These are phyloP conservation scores for Russula abietina DNA, from an alignment of 768 basidiomycete genomes.

Conservation along the genomic window DNA sequence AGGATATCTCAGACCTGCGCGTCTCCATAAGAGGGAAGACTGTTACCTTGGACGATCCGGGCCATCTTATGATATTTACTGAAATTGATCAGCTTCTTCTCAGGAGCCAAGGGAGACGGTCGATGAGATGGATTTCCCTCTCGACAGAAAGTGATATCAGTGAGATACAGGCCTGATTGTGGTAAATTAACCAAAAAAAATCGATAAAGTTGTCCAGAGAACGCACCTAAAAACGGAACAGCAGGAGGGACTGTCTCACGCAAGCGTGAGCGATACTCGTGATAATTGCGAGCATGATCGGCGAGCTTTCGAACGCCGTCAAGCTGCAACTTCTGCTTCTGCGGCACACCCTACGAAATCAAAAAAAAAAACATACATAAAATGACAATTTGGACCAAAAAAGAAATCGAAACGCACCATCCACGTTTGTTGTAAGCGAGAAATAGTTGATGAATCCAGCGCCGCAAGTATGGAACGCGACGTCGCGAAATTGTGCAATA, in stretches of 20 bases:
- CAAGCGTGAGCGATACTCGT: conserved; percentile 83
- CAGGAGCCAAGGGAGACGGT: conserved; percentile 66
- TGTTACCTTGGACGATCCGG: conserved; percentile 71
- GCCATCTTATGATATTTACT: conserved; percentile 93
- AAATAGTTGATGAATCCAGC: conserved; percentile 91
- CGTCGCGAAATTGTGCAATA: conserved; percentile 85
- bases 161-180: conserved; percentile 68
- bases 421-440: conserved; percentile 91
- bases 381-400: not conserved
- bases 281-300: conserved; percentile 85
- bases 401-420: conserved; percentile 47
- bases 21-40: not conserved
- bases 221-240: conserved; percentile 86
- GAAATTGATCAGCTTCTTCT: conserved; percentile 85
- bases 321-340: conserved; percentile 76
- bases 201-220: not conserved
- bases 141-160: conserved; percentile 91
- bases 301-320: conserved; percentile 79
- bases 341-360: conserved; percentile 61
- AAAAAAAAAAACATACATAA: not conserved
- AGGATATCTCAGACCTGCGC: not conserved
- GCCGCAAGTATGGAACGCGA: conserved; percentile 90
- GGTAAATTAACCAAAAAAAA: conserved; percentile 18
- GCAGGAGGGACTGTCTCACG: conserved; percentile 88
- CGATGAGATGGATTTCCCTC: conserved; percentile 90